phyloP scores from a whole-genome alignment of 2,329 filamentous ascomycete genomes.

The Ramularia endophylla region DNA sequence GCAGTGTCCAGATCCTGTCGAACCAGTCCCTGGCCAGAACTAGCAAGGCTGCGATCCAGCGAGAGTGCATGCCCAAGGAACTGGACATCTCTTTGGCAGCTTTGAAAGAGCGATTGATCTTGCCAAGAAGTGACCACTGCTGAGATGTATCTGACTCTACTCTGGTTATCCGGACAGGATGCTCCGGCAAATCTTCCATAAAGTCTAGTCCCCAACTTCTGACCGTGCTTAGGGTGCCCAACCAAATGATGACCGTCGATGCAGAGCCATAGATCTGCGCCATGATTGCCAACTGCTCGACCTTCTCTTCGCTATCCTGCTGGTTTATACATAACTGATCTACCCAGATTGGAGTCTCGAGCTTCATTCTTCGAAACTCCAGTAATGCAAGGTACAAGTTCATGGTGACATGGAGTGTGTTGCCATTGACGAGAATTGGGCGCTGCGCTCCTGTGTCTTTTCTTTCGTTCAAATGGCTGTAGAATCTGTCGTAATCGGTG shows the following conservation, averaged over 20 bases:
- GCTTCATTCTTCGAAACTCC: not conserved
- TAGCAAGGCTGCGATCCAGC: not conserved
- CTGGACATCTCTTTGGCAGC: too few species aligned
- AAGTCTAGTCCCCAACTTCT: slow-evolving; percentile 37
- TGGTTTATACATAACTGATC: slow-evolving; percentile 7
- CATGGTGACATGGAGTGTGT: not conserved
- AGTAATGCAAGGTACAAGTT: not conserved
- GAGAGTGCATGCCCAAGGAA: too few species aligned
- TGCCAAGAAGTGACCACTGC: too few species aligned
- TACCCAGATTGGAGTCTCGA: slow-evolving; percentile 1
- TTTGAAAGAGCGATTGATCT: too few species aligned
- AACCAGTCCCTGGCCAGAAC: not conserved
- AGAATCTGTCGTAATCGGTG: too few species aligned
- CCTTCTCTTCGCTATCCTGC: slow-evolving; percentile 1
- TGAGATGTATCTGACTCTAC: too few species aligned
- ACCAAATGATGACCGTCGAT: slow-evolving; percentile 1
- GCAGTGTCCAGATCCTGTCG: not conserved
- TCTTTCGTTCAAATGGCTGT: too few species aligned
- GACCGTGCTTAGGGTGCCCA: not conserved
- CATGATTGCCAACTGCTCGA: slow-evolving; percentile 4
- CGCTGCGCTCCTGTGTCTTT: not conserved
- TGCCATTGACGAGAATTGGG: not conserved
- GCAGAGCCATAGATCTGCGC: slow-evolving; percentile 2
- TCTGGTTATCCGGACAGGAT: too few species aligned
- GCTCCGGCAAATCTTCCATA: too few species aligned